Conservation (phyloP, 2,329 filamentous ascomycete species). For the Aspergillus texensis region DNA sequence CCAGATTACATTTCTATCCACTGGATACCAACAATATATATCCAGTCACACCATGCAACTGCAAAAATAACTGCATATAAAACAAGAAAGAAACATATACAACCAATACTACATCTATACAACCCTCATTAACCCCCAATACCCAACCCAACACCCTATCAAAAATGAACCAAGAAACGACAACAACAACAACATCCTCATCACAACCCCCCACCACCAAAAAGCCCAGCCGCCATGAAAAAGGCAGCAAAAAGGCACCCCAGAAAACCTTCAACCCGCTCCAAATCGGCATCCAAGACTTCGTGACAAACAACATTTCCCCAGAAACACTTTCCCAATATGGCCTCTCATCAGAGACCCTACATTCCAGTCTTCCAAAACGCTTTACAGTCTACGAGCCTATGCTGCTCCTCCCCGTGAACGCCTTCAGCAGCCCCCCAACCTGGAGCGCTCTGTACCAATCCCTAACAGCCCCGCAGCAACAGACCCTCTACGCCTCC, state of each 20-base stretch:
- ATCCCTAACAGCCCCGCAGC: slow-evolving; percentile 28
- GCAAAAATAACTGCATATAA: neutral
- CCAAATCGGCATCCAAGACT: slow-evolving; percentile 34
- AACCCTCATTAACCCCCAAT: neutral
- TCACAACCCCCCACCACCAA: neutral
- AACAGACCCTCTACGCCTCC: slow-evolving; percentile 44
- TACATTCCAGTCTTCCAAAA: slow-evolving; percentile 38
- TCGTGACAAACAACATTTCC: slow-evolving; percentile 28
- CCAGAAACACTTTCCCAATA: slow-evolving; percentile 18
- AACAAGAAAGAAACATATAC: neutral
- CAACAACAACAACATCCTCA: neutral
- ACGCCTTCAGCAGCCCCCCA: slow-evolving; percentile 43
- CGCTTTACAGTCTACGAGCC: slow-evolving; percentile 60
- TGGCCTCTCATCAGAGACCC: slow-evolving; percentile 17
- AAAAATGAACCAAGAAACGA: neutral
- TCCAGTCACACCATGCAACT: neutral
- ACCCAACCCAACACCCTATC: neutral
- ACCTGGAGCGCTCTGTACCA: slow-evolving; percentile 33
- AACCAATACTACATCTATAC: neutral
- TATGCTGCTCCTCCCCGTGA: slow-evolving; percentile 58
- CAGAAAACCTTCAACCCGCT: slow-evolving; percentile 30
- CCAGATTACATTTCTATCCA: neutral
- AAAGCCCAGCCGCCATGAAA: neutral
- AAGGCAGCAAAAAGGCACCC: slow-evolving; percentile 9
- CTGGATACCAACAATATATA: neutral